Evolutionary conservation across 306 rosid genomes (phyloP).

Genomic region (Sphenostylis stenocarpa): DNA sequence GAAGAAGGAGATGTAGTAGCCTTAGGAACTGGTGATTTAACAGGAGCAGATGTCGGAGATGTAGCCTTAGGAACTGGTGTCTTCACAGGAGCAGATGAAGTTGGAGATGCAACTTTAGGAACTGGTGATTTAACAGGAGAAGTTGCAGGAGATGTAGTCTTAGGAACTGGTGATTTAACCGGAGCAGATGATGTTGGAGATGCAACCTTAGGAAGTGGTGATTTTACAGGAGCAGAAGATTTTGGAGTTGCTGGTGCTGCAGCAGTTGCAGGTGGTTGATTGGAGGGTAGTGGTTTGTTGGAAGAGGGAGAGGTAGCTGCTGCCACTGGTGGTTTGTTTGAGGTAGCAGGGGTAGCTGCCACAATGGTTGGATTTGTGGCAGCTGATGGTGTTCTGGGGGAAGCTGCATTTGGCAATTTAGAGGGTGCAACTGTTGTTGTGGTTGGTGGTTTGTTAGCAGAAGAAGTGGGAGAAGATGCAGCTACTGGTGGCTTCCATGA

Average conservation of each 20-base stretch:
- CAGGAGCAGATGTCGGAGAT: too few species aligned
- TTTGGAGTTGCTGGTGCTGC: not conserved
- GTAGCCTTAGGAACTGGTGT: too few species aligned
- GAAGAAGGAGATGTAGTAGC: too few species aligned
- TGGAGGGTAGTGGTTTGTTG: not conserved
- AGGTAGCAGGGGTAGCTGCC: constrained; percentile 7
- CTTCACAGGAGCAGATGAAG: too few species aligned
- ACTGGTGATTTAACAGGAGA: too few species aligned
- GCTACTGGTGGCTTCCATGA: not conserved
- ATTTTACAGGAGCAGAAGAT: too few species aligned
- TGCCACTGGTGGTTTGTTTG: not conserved
- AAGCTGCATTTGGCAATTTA: constrained; percentile 15
- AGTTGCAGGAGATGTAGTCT: too few species aligned
- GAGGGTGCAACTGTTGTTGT: not conserved
- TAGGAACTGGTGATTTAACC: too few species aligned
- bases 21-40: too few species aligned
- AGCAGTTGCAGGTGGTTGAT: not conserved
- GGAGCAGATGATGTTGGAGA: too few species aligned
- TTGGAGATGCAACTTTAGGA: too few species aligned
- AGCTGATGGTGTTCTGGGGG: not conserved
- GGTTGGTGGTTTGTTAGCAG: not conserved
- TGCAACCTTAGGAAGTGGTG: too few species aligned
- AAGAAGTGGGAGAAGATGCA: not conserved
- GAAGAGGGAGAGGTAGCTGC: constrained; percentile 21
- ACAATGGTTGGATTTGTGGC: not conserved